phyloP scores from a whole-genome alignment of 1,284 basidiomycete genomes.

The Lignosus rhinocerotis region DNA sequence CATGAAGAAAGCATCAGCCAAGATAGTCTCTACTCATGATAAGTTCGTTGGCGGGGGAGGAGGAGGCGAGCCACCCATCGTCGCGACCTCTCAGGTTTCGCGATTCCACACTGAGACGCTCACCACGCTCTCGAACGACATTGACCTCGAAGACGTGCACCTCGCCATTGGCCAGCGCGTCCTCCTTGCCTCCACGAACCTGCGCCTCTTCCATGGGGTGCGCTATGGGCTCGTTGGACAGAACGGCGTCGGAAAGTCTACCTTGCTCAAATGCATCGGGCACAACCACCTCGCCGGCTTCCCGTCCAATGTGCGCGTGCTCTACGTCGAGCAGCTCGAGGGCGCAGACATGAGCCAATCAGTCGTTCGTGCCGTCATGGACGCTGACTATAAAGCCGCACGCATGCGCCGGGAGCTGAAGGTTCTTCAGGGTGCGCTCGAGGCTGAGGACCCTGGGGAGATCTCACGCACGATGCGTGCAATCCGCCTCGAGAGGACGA shows the following conservation, averaged over 20 bases:
- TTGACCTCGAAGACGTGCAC: conserved; percentile 50
- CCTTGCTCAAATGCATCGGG: conserved; percentile 92
- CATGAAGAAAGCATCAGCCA: background rate
- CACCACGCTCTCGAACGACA: conserved; percentile 40
- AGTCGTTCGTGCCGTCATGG: conserved; percentile 20
- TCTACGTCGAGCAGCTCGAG: conserved; percentile 25
- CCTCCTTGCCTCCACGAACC: conserved; percentile 51
- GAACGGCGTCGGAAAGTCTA: conserved; percentile 98
- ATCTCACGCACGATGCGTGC: conserved; percentile 21
- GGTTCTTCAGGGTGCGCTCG: conserved; percentile 18
- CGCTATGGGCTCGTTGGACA: conserved; percentile 82
- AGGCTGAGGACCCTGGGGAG: conserved; percentile 19
- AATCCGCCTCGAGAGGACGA: conserved; percentile 30
- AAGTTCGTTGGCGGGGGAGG: background rate
- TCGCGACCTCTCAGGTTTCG: conserved; percentile 36
- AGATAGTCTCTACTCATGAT: background rate
- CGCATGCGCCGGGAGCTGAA: conserved; percentile 20
- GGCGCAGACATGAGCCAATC: conserved; percentile 19
- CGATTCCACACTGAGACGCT: conserved; percentile 50
- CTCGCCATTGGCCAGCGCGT: conserved; percentile 49
- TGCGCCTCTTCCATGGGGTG: conserved; percentile 51
- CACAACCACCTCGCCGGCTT: conserved; percentile 20
- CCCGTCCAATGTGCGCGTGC: conserved; percentile 23
- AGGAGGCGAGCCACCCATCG: conserved; percentile 9
- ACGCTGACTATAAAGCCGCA: conserved; percentile 17